These are phyloP conservation scores for Xylogone sp. DNA, from an alignment of 2,329 filamentous ascomycete species.

Conservation along the genomic window DNA sequence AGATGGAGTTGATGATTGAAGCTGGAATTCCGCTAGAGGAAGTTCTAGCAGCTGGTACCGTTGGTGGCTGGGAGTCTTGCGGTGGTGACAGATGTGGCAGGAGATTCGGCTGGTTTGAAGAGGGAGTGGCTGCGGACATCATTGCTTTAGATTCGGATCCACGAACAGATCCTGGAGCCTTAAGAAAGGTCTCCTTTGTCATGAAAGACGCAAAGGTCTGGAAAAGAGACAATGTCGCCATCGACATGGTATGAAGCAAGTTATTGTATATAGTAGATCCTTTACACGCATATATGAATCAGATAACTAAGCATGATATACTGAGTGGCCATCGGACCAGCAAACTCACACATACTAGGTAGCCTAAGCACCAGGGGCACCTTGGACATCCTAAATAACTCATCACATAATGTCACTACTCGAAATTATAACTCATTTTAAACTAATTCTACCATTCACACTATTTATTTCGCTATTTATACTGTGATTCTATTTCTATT, in stretches of 20 bases:
- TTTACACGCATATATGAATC: no score
- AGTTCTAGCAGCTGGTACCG: slow-evolving; percentile 44
- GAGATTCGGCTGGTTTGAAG: slow-evolving; percentile 48
- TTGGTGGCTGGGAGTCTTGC: slow-evolving; percentile 53
- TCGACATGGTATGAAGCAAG: slow-evolving; percentile 3
- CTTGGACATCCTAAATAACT: no score
- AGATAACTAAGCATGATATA: no score
- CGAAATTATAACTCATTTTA: no score
- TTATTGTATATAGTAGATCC: no score
- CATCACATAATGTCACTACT: no score
- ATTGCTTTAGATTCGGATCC: slow-evolving; percentile 45
- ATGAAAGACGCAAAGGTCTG: slow-evolving; percentile 54
- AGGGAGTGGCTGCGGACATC: slow-evolving; percentile 47
- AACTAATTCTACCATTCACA: no score
- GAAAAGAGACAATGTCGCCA: slow-evolving; percentile 33
- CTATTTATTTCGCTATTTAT: no score
- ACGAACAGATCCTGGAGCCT: slow-evolving; percentile 32
- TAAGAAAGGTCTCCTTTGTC: slow-evolving; percentile 48
- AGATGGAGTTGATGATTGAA: slow-evolving; percentile 50
- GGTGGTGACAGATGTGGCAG: slow-evolving; percentile 47
- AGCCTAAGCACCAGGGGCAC: no score
- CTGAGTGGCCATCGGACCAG: no score
- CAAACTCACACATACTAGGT: no score
- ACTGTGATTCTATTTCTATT: no score
- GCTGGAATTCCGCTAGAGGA: slow-evolving; percentile 47